These are phyloP conservation scores for Oenanthe javanica DNA, from an alignment of 140 eudicot species.

Conservation along the genomic window DNA sequence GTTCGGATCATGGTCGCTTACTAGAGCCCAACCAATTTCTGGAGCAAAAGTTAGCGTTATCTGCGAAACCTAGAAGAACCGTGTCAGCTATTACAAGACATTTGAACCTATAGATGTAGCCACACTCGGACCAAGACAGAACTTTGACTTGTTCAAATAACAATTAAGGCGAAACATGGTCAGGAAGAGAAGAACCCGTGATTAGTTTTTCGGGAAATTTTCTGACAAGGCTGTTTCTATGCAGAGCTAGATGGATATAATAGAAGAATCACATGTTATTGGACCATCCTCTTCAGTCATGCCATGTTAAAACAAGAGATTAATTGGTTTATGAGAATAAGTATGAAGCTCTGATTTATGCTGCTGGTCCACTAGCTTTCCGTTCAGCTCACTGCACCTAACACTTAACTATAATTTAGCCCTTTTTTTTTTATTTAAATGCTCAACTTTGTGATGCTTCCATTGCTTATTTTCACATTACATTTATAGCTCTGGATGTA, in stretches of 20 bases:
- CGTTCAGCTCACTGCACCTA: constrained; percentile 41
- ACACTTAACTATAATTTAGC: constrained; percentile 15
- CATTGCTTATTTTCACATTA: not conserved
- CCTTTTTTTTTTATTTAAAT: not conserved
- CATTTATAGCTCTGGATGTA: too few relatives aligned
- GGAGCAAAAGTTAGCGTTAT: constrained; percentile 47
- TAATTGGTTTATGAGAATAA: constrained; percentile 45
- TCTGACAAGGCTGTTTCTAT: constrained; percentile 62
- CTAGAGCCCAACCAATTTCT: constrained; percentile 50
- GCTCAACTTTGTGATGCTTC: not conserved
- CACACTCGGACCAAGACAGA: too few relatives aligned
- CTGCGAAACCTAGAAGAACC: constrained; percentile 26
- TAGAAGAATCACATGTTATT: constrained; percentile 21
- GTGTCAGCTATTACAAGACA: constrained; percentile 49
- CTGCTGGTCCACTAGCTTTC: constrained; percentile 82
- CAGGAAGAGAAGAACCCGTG: too few relatives aligned
- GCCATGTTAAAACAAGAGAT: constrained; percentile 66
- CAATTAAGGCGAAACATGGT: constrained; percentile 32
- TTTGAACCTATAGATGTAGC: constrained; percentile 17
- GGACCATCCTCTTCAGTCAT: constrained; percentile 88
- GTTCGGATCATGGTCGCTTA: not conserved
- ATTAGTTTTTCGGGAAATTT: too few relatives aligned
- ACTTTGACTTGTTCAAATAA: too few relatives aligned
- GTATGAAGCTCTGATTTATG: constrained; percentile 68
- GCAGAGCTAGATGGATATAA: constrained; percentile 59